Evolutionary conservation across 805 yeast genomes (phyloP), one percentile per base, ranked within the genome.

Genomic region (Wickerhamiella parazyma): DNA sequence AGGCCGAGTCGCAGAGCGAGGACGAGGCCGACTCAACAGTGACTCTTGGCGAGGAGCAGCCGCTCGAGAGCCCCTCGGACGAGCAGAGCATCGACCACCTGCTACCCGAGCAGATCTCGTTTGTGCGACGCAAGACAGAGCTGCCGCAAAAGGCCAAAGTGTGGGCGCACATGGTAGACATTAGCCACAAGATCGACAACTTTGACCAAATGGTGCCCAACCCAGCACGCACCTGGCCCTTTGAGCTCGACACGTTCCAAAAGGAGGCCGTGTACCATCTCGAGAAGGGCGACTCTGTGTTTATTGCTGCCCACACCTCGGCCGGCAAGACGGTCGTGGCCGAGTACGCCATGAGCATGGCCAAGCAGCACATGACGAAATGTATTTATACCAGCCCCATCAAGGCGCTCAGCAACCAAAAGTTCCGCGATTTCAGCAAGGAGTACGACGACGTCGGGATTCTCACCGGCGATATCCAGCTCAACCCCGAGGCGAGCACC

Each of bases 231-330:
- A 75, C 71, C 35, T 91, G 94, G 91, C 96, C 98, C 0, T 91
- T 91, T 56, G 89, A 86, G 58, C 68, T 91, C 38, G 99, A 91
- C 63, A 78, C 81, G 26, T 91, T 91, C 63, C 99, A 91, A 59
- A 86, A 91, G 57, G 97, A 91, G 63, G 98, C 99, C 0, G 81
- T 91, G 0, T 91, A 82, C 57, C 97, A 87, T 61, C 67, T 91
- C 48, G 99, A 91, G 57, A 95, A 86, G 61, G 97, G 97, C 31
- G 98, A 91, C 57, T 89, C 97, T 6, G 99, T 91, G 3, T 91
- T 91, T 63, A 95, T 91, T 2, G 97, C 97, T 3, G 99, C 99
- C 0, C 98, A 89, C 61, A 89, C 98, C 0, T 89, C 97, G 3
- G 98, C 98, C 0, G 98, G 98, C 63, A 89, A 89, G 57, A 89